Evolutionary conservation across 495 filamentous ascomycete genomes (phyloP), one percentile per base, ranked within the genome.

Genomic region (Daldinia grandis): DNA sequence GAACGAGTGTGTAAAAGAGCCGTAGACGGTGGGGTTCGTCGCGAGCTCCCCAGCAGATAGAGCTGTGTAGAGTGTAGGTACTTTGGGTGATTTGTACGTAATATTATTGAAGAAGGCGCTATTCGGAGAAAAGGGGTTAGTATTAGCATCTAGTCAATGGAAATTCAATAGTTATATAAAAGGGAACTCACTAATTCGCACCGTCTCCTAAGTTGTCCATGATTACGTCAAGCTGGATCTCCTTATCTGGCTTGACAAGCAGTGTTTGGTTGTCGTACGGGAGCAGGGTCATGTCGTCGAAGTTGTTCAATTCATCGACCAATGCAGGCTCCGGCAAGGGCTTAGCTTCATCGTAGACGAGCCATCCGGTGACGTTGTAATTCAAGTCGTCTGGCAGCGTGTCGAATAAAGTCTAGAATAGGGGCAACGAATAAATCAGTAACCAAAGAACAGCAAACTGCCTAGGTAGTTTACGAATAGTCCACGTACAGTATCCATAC

Each of bases 61-160:
- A 1, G 82, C 92, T 0, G 90, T 89, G 83, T 93, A 97, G 2
- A 97, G 82, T 0, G 90, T 91, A 1, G 93, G 93, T 0, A 96
- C 92, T 72, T 91, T 93, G 30, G 92, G 91, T 6, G 74, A 42
- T 27, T 87, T 85, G 73, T 94, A 97, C 49, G 90, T 90, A 49
- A 93, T 88, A 75, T 91, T 87, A 75, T 95, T 93, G 79, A 97
- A 89, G 78, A 94, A 92, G 60, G 92, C 91, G 71, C 88, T 91
- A 64, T 15, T 10, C 33, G 61, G 28, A 15, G 28, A 50, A 27
- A 40, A 58, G 15, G 28, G 53, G 27, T 58, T 61, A 62, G 42
- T 12, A 55, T 33, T 6, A 15, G 27, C n/a, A n/a, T n/a, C n/a
- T n/a, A n/a, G n/a, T n/a, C n/a, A n/a, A n/a, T n/a, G n/a, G n/a